Evolutionary conservation across 2,329 filamentous ascomycete species (phyloP).

Genomic region (Penicillium sp.): DNA sequence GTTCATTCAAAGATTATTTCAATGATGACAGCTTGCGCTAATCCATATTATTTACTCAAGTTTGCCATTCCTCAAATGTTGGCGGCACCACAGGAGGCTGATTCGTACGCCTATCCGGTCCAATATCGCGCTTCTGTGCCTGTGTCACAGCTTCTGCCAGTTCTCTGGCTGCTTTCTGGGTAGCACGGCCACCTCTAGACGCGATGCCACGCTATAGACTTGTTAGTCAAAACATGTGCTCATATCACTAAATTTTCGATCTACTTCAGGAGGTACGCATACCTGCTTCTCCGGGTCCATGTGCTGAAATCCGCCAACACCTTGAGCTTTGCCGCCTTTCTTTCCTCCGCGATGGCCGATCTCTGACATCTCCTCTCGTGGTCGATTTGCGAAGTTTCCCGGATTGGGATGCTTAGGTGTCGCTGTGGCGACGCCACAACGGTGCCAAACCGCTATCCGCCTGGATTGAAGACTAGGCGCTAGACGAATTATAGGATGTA

Average conservation of each 20-base stretch:
- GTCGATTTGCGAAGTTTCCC: slow-evolving; percentile 42
- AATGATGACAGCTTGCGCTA: background rate
- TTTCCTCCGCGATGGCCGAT: slow-evolving; percentile 33
- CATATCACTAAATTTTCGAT: background rate
- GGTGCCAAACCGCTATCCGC: slow-evolving; percentile 12
- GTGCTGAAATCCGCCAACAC: slow-evolving; percentile 32
- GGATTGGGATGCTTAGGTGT: slow-evolving; percentile 33
- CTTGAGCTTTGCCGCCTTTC: slow-evolving; percentile 34
- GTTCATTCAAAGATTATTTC: background rate
- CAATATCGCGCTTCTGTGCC: slow-evolving; percentile 4
- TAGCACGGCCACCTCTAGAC: slow-evolving; percentile 32
- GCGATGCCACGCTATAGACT: slow-evolving; percentile 29
- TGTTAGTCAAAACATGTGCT: background rate
- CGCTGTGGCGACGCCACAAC: slow-evolving; percentile 21
- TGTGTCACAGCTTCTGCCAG: slow-evolving; percentile 14
- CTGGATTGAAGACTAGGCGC: slow-evolving; percentile 7
- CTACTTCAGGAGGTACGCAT: slow-evolving; percentile 3
- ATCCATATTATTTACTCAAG: background rate
- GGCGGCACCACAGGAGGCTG: slow-evolving; percentile 28
- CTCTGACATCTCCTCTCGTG: slow-evolving; percentile 30
- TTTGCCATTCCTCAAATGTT: slow-evolving; percentile 29
- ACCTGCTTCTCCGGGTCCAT: slow-evolving; percentile 39
- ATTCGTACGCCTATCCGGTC: slow-evolving; percentile 7
- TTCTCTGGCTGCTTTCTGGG: slow-evolving; percentile 17
- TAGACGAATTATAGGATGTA: slow-evolving; percentile 11